Percentiles rank a stretch among this genome's conserved stretches.
Conservation (phyloP, 2,329 filamentous ascomycete species). For the Aspergillus pseudonomiae region DNA sequence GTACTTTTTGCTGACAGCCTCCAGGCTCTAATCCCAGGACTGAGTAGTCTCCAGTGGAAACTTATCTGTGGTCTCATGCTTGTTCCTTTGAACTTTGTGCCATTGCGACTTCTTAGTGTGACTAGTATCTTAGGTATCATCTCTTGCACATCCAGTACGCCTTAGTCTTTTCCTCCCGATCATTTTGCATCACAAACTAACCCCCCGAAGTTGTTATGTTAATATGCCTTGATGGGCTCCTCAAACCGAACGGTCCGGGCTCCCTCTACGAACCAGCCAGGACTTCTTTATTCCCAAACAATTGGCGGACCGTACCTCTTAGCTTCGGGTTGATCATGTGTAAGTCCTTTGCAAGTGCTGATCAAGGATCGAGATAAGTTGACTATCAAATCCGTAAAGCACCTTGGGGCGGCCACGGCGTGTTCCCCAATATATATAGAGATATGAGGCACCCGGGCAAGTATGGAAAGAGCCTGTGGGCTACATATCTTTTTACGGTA, state of each 20-base stretch:
- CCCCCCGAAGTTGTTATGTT: slow-evolving; percentile 71
- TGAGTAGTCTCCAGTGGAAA: slow-evolving; percentile 77
- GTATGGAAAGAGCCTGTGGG: slow-evolving; percentile 72
- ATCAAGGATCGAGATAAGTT: not conserved
- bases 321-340: slow-evolving; percentile 90
- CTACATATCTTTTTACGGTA: slow-evolving; percentile 84
- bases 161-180: not conserved
- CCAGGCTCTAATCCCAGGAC: slow-evolving; percentile 72
- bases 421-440: slow-evolving; percentile 83
- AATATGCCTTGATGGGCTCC: slow-evolving; percentile 80
- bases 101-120: slow-evolving; percentile 80
- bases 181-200: slow-evolving; percentile 30
- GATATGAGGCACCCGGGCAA: slow-evolving; percentile 83
- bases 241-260: slow-evolving; percentile 77
- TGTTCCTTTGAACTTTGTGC: slow-evolving; percentile 80
- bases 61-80: slow-evolving; percentile 77
- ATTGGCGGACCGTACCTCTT: slow-evolving; percentile 84
- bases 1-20: slow-evolving; percentile 94
- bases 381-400: slow-evolving; percentile 37
- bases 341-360: slow-evolving; percentile 27
- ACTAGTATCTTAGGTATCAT: slow-evolving; percentile 93
- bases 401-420: slow-evolving; percentile 70
- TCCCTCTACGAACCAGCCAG: slow-evolving; percentile 78
- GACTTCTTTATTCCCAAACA: slow-evolving; percentile 80
- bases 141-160: slow-evolving; percentile 83